Conservation (phyloP, 371 early-diverging fungal genomes). For the Fennellomyces sp. region DNA sequence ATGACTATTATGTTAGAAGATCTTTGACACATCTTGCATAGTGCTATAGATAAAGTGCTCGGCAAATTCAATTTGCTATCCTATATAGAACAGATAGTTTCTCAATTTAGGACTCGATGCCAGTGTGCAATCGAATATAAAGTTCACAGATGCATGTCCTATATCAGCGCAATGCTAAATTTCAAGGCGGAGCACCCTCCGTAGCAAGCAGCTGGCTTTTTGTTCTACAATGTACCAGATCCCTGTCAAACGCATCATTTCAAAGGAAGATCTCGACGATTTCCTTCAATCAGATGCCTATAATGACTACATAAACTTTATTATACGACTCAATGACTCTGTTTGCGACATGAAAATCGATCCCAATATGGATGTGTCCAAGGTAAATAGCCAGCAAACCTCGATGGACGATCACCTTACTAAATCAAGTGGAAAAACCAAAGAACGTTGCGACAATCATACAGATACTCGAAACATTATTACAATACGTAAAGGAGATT, state of each 20-base stretch:
- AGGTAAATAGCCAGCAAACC: slow-evolving; percentile 33
- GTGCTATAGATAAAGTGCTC: no score
- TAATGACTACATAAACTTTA: slow-evolving; percentile 66
- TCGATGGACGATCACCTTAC: background rate
- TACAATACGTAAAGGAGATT: slow-evolving; percentile 65
- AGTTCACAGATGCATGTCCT: no score
- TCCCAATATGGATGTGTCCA: slow-evolving; percentile 47
- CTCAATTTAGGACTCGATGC: no score
- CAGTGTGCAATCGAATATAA: no score
- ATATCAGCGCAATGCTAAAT: no score
- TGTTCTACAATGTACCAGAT: slow-evolving; percentile 38
- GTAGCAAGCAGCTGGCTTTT: no score
- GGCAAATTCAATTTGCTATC: no score
- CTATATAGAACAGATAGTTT: no score
- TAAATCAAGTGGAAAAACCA: background rate
- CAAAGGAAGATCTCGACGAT: slow-evolving; percentile 81
- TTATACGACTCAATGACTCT: slow-evolving; percentile 71
- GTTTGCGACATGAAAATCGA: slow-evolving; percentile 69
- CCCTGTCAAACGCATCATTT: slow-evolving; percentile 78
- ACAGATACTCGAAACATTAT: slow-evolving; percentile 63
- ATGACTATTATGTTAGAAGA: no score
- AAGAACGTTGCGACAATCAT: slow-evolving; percentile 66
- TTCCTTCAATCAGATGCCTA: slow-evolving; percentile 75
- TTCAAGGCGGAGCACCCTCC: no score
- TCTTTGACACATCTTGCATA: no score